Evolutionary conservation across 352 stramenopile genomes (phyloP).

Genomic region (Elongisporangium anandrum): DNA sequence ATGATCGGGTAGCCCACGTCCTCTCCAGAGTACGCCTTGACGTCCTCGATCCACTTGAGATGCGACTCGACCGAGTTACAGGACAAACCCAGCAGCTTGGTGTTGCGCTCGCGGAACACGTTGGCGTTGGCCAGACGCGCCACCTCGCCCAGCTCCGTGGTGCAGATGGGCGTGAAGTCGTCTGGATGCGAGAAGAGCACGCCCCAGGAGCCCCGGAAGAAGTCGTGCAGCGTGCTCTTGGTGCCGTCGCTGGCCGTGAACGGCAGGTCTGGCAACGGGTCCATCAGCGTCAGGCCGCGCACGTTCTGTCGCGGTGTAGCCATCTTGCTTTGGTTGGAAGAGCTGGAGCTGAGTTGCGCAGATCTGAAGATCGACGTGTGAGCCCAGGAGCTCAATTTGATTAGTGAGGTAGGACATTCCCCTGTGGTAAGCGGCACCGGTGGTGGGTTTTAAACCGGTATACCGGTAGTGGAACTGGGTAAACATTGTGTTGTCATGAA

Average conservation of each 20-base stretch:
- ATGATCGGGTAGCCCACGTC: conserved; percentile 91
- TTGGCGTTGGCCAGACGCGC: conserved; percentile 71
- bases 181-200: conserved; percentile 85
- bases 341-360: neutral
- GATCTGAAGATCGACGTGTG: neutral
- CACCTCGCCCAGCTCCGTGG: conserved; percentile 89
- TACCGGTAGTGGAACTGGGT: neutral
- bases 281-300: conserved; percentile 46
- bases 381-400: neutral
- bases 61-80: conserved; percentile 77
- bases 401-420: neutral
- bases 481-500: too few species aligned
- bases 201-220: conserved; percentile 60
- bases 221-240: conserved; percentile 50
- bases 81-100: conserved; percentile 81
- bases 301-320: conserved; percentile 15
- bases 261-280: conserved; percentile 55
- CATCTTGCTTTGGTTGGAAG: neutral
- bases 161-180: conserved; percentile 93
- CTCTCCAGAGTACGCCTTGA: conserved; percentile 67
- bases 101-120: conserved; percentile 71
- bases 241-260: conserved; percentile 51
- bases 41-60: conserved; percentile 79
- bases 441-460: neutral
- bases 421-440: neutral